Evolutionary conservation across 140 eudicot genomes (phyloP).

Genomic region (Bidens hawaiensis): DNA sequence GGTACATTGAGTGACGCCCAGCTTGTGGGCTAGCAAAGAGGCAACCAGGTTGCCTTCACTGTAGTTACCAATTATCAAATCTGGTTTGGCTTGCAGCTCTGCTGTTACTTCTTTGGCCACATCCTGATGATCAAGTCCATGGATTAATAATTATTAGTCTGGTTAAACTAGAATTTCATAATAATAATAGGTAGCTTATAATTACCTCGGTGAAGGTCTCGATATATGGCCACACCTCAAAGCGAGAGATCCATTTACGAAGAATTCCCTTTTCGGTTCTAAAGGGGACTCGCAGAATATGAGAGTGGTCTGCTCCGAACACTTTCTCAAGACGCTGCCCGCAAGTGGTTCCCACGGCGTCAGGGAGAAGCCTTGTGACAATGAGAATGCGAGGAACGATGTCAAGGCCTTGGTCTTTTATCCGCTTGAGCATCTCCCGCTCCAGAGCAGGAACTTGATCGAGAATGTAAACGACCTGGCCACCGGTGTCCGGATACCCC

Average conservation of each 20-base stretch:
- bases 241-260: slow-evolving; percentile 93
- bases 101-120: slow-evolving; percentile 70
- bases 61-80: slow-evolving; percentile 88
- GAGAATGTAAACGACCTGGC: slow-evolving; percentile 90
- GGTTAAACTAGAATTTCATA: no score
- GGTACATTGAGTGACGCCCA: slow-evolving; percentile 94
- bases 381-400: slow-evolving; percentile 83
- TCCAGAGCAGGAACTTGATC: slow-evolving; percentile 98
- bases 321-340: slow-evolving; percentile 90
- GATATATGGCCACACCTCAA: slow-evolving; percentile 97
- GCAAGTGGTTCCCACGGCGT: slow-evolving; percentile 95
- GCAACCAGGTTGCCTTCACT: slow-evolving; percentile 95
- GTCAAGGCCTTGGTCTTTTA: slow-evolving; percentile 96
- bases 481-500: slow-evolving; percentile 97
- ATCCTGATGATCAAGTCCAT: no score
- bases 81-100: slow-evolving; percentile 86
- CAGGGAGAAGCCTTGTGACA: slow-evolving; percentile 87
- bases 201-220: slow-evolving; percentile 98
- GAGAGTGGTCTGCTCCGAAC: slow-evolving; percentile 74
- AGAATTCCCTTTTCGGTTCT: slow-evolving; percentile 89
- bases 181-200: no score
- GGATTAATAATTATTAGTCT: no score
- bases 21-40: slow-evolving; percentile 88
- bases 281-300: slow-evolving; percentile 86
- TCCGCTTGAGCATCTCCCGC: slow-evolving; percentile 82